Percentiles rank a stretch among this genome's conserved stretches.
phyloP scores from a whole-genome alignment of 371 early-diverging fungal genomes.

The Batkoa obscura region DNA sequence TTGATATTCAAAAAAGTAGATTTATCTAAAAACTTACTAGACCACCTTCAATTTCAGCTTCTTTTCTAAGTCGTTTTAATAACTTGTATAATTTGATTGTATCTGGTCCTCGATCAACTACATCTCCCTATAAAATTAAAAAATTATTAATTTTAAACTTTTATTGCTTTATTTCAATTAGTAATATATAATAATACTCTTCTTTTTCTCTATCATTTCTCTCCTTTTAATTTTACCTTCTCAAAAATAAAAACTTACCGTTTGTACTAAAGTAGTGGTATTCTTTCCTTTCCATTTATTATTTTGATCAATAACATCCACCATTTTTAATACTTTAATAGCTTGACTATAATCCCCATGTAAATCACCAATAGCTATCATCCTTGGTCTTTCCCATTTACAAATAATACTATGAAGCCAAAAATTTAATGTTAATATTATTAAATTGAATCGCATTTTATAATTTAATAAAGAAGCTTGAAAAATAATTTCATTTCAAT shows the following conservation, averaged over 20 bases:
- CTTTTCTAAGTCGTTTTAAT: constrained; percentile 27
- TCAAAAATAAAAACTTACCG: constrained; percentile 13
- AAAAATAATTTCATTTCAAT: too few species aligned
- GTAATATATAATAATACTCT: too few species aligned
- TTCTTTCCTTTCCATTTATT: constrained; percentile 38
- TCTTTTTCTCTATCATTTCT: not conserved
- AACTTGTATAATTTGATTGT: constrained; percentile 43
- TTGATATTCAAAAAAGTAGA: not conserved
- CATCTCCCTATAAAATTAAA: constrained; percentile 31
- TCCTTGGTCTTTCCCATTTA: constrained; percentile 12
- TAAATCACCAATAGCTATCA: constrained; percentile 58
- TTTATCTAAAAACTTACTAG: constrained; percentile 8
- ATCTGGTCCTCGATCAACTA: constrained; percentile 51
- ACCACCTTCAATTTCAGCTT: constrained; percentile 35
- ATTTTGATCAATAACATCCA: constrained; percentile 31
- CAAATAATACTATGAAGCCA: too few species aligned
- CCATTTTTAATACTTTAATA: constrained; percentile 30
- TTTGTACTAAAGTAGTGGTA: constrained; percentile 30
- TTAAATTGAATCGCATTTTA: too few species aligned
- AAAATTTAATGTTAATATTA: too few species aligned
- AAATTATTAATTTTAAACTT: not conserved
- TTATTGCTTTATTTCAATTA: not conserved
- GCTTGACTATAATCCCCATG: constrained; percentile 47
- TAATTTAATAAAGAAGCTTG: too few species aligned
- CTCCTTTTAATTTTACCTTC: too few species aligned